Base-by-base conservation (phyloP, 805 yeast species). In the Schizosaccharomyces osmophilus region DNA sequence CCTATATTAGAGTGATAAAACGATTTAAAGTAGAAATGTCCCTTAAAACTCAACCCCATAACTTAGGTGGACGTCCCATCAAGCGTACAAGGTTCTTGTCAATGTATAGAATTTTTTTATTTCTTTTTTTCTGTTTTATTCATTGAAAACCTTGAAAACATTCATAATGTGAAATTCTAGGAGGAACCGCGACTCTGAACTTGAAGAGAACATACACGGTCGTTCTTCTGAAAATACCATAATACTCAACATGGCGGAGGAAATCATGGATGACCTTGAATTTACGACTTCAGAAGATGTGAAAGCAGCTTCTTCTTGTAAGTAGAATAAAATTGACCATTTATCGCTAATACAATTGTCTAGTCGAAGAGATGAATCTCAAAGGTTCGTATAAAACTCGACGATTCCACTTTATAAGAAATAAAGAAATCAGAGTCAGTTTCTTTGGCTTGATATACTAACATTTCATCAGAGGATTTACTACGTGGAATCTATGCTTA, bases 371-470 rank as follows among this genome's bases (percentile, higher is more conserved):
- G n/a, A 51, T 51, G 57, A 51, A 51, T 22, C 57, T 51, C 15
- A 51, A 51, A 51, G 57, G 57, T 51, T 24, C 31, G 57, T 51
- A 19, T 24, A 26, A 19, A 24, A 45, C 13, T 45, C 4, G 26
- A n/a, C 17, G 26, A 45, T 36, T 11, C 13, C 5, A 9, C 15
- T 36, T 11, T 9, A 36, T 11, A 11, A 6, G 3, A 36, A 36
- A 36, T 36, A 36, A 36, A 36, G 8, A 4, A 36, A 36, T 3
- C 8, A 36, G 15, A 36, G 1, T 36, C 41, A 45, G 71, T 82
- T 45, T 85, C 85, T 74, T 93, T 88, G 79, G 65, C 79, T 85
- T 75, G 78, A 82, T 75, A 75, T 85, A 68, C 51, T 45, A 15
- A 45, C 26, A 45, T 19, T 24, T 19, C 13, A 9, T 13, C 51